Base-by-base conservation (phyloP, 306 rosid genomes). In the Cicer arietinum region DNA sequence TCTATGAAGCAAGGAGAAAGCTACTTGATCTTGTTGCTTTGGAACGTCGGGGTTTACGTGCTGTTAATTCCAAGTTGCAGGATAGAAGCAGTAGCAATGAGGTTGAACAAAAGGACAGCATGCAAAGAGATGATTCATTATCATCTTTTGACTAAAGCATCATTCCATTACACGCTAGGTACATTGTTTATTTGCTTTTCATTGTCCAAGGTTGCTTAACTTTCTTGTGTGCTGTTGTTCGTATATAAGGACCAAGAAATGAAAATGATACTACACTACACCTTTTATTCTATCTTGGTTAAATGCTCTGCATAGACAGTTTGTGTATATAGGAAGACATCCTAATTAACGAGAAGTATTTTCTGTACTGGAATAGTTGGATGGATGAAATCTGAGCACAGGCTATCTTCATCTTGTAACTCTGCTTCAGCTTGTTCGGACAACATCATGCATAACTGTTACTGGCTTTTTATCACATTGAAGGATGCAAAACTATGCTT, bases 1-100 rank as follows among this genome's bases (percentile, higher is more conserved):
- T 94, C 16, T 94, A 94, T 79, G 82, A 86, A 64, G 92, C 92
- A 50, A 85, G 96, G 83, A 92, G 95, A 86, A 85, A 80, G 84
- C 93, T 94, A 75, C 85, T 94, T 75, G 82, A 90, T 89, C 96
- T 94, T 76, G 92, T 90, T 37, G 57, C 74, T 69, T 70, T 90
- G 67, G 96, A 87, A 48, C 82, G 90, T 13, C 86, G 88, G 35
- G 96, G 94, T 51, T 73, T 90, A 75, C 79, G 74, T 40, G 80
- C 74, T 60, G 80, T 77, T 74, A 87, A 76, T 61, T 82, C 80
- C 6, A 85, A 81, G 78, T 67, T 47, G 57, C 86, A 82, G 70
- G 83, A 77, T 43, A 60, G n/a, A 50, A 58, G 66, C 54, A 73
- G 69, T 58, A 64, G 56, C 79, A 77, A 67, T 17, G 86, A 88